Evolutionary conservation across 208 protist genomes (phyloP), one percentile per base, ranked within the genome.

Genomic region (Phytomonas francai): DNA sequence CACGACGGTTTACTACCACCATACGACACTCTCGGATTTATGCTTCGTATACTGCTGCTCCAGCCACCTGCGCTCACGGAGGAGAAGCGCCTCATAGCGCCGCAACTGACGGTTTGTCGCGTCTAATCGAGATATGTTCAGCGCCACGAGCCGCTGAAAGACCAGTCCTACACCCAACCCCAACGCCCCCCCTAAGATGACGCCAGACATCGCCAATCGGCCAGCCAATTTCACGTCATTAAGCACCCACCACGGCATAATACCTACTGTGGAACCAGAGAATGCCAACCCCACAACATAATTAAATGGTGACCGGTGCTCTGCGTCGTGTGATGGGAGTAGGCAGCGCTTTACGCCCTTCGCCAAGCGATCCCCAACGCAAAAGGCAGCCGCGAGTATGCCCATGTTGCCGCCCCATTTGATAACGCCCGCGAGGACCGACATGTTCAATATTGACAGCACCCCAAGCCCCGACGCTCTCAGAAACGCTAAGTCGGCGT

Each of bases 211-310:
- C 25, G 81, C 74, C 65, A 95, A 77, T 29, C 89, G 89, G 29
- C 77, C 45, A 6, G 87, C 85, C 49, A 93, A 65, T 19, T 58
- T 64, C 0, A 71, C 64, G 61, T 95, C 89, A 49, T 74, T 80
- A n/a, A 95, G 76, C 34, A 95, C 77, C 87, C 89, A 95, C 85
- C 89, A 95, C 67, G 89, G 89, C 76, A 95, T 59, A 56, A 93
- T 74, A 1, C 89, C 89, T 30, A 90, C 85, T 54, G 74, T 89
- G n/a, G 74, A 79, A 12, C 86, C 85, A n/a, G 87, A 85, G 67
- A 78, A 83, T 28, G 81, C 70, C 30, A 95, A 72, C 3, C 89
- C 89, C 34, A 78, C 58, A 9, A 83, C 73, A 70, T 95, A 95
- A 72, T 95, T 92, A 19, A 70, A 69, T 16, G 79, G 84, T n/a